Percentiles rank a stretch among this genome's conserved stretches.
Evolutionary conservation across 1,284 basidiomycete genomes (phyloP).

Genomic region (Pseudozyma thailandica): DNA sequence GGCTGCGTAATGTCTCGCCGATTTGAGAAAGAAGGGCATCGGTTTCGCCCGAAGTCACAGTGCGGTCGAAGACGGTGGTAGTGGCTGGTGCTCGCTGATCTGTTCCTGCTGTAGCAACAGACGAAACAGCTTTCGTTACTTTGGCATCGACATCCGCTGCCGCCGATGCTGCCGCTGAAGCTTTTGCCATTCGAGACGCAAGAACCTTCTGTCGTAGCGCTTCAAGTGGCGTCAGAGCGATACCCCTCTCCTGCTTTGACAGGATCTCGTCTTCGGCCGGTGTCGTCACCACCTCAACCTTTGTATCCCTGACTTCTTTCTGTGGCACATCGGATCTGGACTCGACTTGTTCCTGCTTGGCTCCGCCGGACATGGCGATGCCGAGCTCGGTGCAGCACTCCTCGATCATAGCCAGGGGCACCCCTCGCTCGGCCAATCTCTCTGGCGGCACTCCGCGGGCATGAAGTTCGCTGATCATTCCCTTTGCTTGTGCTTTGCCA

Average conservation of each 20-base stretch:
- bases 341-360: background rate
- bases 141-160: background rate
- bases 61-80: conserved; percentile 21
- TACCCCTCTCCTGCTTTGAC: conserved; percentile 18
- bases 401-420: conserved; percentile 20
- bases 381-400: conserved; percentile 30
- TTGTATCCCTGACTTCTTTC: background rate
- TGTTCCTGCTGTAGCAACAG: background rate
- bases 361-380: conserved; percentile 4
- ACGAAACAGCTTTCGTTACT: background rate
- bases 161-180: conserved; percentile 5
- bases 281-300: conserved; percentile 8
- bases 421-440: conserved; percentile 19
- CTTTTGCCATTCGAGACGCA: conserved; percentile 33
- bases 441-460: conserved; percentile 25
- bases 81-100: background rate
- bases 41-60: conserved; percentile 25
- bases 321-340: background rate
- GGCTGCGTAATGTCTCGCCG: conserved; percentile 22
- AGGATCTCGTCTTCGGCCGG: conserved; percentile 28
- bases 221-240: conserved; percentile 29
- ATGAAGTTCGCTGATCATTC: conserved; percentile 26
- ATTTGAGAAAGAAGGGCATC: conserved; percentile 34
- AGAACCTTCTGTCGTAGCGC: conserved; percentile 34
- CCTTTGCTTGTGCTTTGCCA: conserved; percentile 23